A percentile compares a stretch with the other conserved stretches of the same genome.
phyloP scores from a whole-genome alignment of 2,329 filamentous ascomycete species.

The Penicillium sp. region DNA sequence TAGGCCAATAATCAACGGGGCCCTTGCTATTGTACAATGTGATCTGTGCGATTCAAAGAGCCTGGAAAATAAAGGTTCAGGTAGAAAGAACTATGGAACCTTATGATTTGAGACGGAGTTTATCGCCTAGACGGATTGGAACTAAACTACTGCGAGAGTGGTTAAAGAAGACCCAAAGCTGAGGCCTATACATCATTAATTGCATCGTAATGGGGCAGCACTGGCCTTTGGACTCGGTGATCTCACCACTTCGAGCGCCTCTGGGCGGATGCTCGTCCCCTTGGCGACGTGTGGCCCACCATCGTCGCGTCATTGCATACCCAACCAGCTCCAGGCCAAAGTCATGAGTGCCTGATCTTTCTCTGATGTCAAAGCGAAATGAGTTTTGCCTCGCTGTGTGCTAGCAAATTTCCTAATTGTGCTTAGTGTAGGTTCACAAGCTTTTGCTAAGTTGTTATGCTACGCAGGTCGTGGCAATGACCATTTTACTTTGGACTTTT shows the following conservation, averaged over 20 bases:
- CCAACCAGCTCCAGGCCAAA: conserved; percentile 12
- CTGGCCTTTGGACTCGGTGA: neutral
- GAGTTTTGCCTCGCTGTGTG: neutral
- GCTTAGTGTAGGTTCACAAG: neutral
- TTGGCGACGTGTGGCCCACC: conserved; percentile 15
- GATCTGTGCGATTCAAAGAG: neutral
- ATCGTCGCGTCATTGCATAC: conserved; percentile 26
- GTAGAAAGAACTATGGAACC: no score
- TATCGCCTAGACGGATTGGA: no score
- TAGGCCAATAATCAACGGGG: neutral
- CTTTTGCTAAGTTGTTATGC: no score
- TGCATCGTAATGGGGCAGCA: neutral
- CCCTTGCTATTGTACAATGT: neutral
- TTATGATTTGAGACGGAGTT: no score
- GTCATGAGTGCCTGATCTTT: conserved; percentile 13
- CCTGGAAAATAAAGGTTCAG: no score
- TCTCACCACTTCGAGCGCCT: conserved; percentile 7
- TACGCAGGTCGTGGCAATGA: no score
- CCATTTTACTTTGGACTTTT: neutral
- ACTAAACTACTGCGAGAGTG: no score
- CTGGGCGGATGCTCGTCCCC: conserved; percentile 19
- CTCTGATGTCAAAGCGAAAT: neutral
- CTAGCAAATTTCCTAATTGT: neutral
- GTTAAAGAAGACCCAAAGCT: no score
- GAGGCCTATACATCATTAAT: neutral